Conservation (phyloP, 2,329 filamentous ascomycete species). For the Talaromyces pinophilus region DNA sequence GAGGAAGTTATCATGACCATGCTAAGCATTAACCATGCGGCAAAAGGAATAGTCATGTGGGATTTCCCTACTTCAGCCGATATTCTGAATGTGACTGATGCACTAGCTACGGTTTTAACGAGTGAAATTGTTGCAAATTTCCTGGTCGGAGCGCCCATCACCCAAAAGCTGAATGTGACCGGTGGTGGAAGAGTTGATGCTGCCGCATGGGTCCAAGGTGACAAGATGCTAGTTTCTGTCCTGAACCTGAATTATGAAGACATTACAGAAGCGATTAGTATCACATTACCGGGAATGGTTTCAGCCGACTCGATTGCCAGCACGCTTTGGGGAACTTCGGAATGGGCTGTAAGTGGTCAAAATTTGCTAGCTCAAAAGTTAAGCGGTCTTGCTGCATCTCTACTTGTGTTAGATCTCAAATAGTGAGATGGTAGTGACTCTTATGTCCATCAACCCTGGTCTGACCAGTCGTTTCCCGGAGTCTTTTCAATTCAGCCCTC, state of each 20-base stretch:
- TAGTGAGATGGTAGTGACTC: too few relatives aligned
- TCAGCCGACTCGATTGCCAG: neutral
- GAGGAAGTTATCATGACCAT: slow-evolving; percentile 54
- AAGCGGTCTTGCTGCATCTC: too few relatives aligned
- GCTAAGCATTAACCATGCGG: slow-evolving; percentile 52
- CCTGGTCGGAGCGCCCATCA: slow-evolving; percentile 39
- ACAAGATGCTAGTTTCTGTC: slow-evolving; percentile 43
- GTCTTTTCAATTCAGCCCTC: too few relatives aligned
- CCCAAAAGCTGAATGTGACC: slow-evolving; percentile 28
- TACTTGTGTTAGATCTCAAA: too few relatives aligned
- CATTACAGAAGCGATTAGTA: slow-evolving; percentile 16
- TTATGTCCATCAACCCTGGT: too few relatives aligned
- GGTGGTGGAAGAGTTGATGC: slow-evolving; percentile 41
- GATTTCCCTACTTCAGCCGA: slow-evolving; percentile 46
- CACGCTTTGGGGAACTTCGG: slow-evolving; percentile 5
- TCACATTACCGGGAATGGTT: slow-evolving; percentile 21
- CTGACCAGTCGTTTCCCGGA: too few relatives aligned
- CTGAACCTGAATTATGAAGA: slow-evolving; percentile 38
- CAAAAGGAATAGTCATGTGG: slow-evolving; percentile 55
- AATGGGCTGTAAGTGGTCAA: neutral
- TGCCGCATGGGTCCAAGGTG: slow-evolving; percentile 43
- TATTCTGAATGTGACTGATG: slow-evolving; percentile 37
- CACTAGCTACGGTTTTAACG: slow-evolving; percentile 46
- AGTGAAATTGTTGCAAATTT: slow-evolving; percentile 36
- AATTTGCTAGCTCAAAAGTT: neutral